These are phyloP conservation scores for Fraxinus sp. DNA, from an alignment of 305 asterid species.

Conservation along the genomic window DNA sequence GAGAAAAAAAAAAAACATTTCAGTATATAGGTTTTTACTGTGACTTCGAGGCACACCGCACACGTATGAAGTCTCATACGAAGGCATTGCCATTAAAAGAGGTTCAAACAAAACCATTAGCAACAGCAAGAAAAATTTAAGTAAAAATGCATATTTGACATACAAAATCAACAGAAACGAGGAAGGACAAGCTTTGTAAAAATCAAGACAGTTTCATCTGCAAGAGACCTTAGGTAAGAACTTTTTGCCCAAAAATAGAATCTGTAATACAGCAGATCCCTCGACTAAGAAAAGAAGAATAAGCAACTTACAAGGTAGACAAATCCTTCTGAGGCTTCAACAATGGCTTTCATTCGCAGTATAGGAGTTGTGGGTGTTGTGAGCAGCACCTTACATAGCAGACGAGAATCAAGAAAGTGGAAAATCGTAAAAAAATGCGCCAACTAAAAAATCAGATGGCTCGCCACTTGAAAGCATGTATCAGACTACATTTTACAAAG, in stretches of 20 bases:
- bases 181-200: neutral
- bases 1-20: too few species aligned
- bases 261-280: neutral
- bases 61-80: neutral
- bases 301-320: constrained; percentile 77
- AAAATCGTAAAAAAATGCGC: too few species aligned
- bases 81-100: neutral
- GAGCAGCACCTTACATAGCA: too few species aligned
- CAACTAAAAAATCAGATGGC: too few species aligned
- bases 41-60: neutral
- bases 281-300: neutral
- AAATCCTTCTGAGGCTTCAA: constrained; percentile 53
- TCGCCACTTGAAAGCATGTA: too few species aligned
- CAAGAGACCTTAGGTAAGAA: neutral
- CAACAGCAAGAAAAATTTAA: neutral
- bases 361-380: too few species aligned
- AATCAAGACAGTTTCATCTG: neutral
- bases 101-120: neutral
- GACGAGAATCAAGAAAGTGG: too few species aligned
- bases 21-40: neutral
- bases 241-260: neutral
- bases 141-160: neutral
- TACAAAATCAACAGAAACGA: neutral
- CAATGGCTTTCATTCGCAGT: too few species aligned
- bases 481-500: neutral